A percentile compares a stretch with the other conserved stretches of the same genome.
Evolutionary conservation across 225 moss, liverwort and hornwort species (phyloP).

Genomic region (Rhytidiadelphus loreus): DNA sequence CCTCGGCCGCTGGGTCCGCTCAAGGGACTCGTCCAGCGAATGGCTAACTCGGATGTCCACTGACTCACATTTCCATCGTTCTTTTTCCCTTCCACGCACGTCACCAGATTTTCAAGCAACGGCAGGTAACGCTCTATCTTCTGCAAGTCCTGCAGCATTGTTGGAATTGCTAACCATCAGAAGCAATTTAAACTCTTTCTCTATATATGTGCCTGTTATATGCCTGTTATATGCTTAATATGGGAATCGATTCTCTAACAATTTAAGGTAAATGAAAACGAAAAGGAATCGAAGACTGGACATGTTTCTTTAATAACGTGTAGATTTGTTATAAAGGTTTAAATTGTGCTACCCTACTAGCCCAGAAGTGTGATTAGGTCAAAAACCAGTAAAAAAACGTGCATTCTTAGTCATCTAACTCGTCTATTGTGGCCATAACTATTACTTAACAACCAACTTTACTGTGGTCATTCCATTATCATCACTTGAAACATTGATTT

Average conservation of each 20-base stretch:
- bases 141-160: slow-evolving; percentile 48
- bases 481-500: not conserved
- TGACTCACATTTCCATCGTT: slow-evolving; percentile 31
- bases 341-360: not conserved
- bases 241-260: not conserved
- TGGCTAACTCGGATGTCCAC: slow-evolving; percentile 67
- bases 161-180: not conserved
- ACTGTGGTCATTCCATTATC: not conserved
- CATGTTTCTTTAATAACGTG: not conserved
- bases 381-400: not conserved
- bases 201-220: not conserved
- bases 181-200: not conserved
- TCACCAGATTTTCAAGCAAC: slow-evolving; percentile 66
- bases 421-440: not conserved
- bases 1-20: slow-evolving; percentile 32
- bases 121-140: slow-evolving; percentile 76
- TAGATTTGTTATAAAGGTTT: not conserved
- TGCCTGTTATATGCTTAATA: not conserved
- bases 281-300: not conserved
- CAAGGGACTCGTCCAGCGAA: slow-evolving; percentile 85
- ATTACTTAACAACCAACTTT: not conserved
- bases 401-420: not conserved
- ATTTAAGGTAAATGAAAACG: not conserved
- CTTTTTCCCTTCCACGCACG: slow-evolving; percentile 36
- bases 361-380: not conserved